Evolutionary conservation across 371 early-diverging fungal genomes (phyloP).

Genomic region (Actinomucor elegans): DNA sequence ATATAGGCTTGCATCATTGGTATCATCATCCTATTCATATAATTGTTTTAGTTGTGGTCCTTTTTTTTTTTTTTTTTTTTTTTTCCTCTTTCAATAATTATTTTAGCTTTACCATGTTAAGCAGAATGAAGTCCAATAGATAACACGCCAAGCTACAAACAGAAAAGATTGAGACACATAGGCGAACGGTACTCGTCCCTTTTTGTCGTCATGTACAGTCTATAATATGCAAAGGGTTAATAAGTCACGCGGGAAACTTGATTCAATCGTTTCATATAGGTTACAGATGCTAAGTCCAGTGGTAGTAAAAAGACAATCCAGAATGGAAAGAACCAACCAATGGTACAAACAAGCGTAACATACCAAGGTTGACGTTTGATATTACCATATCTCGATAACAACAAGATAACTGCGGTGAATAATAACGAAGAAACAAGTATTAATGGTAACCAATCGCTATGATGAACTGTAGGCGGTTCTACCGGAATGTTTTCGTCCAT

Average conservation of each 20-base stretch:
- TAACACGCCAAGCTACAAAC: conserved; percentile 76
- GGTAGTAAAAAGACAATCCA: conserved; percentile 88
- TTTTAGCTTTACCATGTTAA: conserved; percentile 71
- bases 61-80: conserved; percentile 1
- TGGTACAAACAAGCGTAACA: conserved; percentile 60
- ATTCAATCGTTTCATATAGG: too few relatives aligned
- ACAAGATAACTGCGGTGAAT: conserved; percentile 49
- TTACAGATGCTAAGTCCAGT: conserved; percentile 88
- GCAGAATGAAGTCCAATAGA: conserved; percentile 92
- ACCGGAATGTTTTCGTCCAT: conserved; percentile 5
- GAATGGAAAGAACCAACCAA: conserved; percentile 89
- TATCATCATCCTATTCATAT: conserved; percentile 74
- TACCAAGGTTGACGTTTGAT: conserved; percentile 66
- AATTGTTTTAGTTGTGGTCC: conserved; percentile 1
- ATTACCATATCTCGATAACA: conserved; percentile 77
- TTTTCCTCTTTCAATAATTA: background rate
- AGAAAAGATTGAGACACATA: conserved; percentile 73
- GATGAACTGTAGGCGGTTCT: conserved; percentile 1
- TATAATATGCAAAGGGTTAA: conserved; percentile 18
- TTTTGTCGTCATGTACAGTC: conserved; percentile 61
- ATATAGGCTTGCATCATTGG: conserved; percentile 86
- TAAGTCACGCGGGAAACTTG: too few relatives aligned
- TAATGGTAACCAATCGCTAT: conserved; percentile 47
- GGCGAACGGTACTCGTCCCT: conserved; percentile 75
- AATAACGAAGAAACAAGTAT: conserved; percentile 50